Conservation (phyloP, 441 rosid species). For the Euphorbia schlechtendalii region DNA sequence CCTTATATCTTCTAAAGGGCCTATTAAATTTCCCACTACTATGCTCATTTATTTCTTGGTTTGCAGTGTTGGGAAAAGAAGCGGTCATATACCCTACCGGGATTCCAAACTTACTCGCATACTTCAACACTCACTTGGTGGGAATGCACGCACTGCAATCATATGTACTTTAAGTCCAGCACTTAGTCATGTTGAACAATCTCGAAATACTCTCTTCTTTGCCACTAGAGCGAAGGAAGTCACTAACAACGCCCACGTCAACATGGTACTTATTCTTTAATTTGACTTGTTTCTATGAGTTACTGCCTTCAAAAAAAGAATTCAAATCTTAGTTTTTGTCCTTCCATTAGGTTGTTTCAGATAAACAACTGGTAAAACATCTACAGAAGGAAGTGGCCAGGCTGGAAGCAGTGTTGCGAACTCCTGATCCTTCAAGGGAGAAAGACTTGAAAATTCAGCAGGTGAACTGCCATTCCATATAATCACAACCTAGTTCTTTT, state of each 20-base stretch:
- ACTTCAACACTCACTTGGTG: conserved; percentile 95
- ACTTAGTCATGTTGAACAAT: conserved; percentile 77
- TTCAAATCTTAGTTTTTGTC: conserved; percentile 3
- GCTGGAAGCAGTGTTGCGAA: conserved; percentile 91
- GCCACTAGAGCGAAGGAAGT: conserved; percentile 99
- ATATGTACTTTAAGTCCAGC: conserved; percentile 97
- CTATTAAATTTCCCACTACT: neutral
- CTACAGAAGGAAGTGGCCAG: conserved; percentile 97
- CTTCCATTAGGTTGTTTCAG: conserved; percentile 77
- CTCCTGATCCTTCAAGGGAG: conserved; percentile 78
- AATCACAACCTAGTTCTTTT: conserved; percentile 8
- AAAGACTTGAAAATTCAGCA: conserved; percentile 81
- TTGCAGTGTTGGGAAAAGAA: conserved; percentile 81
- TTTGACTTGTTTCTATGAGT: conserved; percentile 4
- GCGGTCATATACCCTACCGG: conserved; percentile 91
- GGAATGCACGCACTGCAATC: conserved; percentile 98
- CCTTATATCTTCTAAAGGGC: neutral
- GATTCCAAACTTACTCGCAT: conserved; percentile 99
- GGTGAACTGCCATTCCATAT: conserved; percentile 30
- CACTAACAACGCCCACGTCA: conserved; percentile 94
- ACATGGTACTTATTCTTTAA: conserved; percentile 59
- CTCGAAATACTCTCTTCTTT: conserved; percentile 88
- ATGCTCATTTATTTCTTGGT: neutral
- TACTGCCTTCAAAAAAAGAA: conserved; percentile 8
- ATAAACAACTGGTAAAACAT: conserved; percentile 94